Conservation (phyloP, 371 early-diverging fungal species). For the Smittium mucronatum region DNA sequence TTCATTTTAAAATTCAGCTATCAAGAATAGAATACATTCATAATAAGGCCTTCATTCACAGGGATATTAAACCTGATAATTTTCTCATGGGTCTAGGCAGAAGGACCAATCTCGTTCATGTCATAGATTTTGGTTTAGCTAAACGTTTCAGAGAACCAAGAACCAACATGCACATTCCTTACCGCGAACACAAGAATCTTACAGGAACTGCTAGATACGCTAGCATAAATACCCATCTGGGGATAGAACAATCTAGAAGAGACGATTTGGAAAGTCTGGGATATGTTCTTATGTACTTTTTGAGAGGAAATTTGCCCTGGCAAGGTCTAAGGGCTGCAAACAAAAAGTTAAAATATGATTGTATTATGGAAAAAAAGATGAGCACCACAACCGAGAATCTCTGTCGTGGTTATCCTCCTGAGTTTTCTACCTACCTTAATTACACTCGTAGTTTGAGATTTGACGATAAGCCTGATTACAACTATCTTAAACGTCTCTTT, state of each 20-base stretch:
- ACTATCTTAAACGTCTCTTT: constrained; percentile 91
- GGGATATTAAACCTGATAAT: constrained; percentile 96
- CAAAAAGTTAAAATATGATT: constrained; percentile 98
- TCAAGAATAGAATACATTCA: constrained; percentile 96
- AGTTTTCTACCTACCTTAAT: constrained; percentile 93
- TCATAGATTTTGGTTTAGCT: constrained; percentile 99
- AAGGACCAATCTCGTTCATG: constrained; percentile 89
- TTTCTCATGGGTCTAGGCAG: constrained; percentile 96
- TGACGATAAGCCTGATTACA: constrained; percentile 98
- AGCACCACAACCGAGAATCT: constrained; percentile 89
- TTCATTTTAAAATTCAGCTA: constrained; percentile 43
- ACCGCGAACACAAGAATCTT: constrained; percentile 94
- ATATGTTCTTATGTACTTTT: constrained; percentile 98
- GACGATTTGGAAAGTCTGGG: constrained; percentile 99
- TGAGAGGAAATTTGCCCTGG: constrained; percentile 98
- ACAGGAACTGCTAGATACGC: constrained; percentile 99
- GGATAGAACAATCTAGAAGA: constrained; percentile 95
- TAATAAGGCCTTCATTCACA: constrained; percentile 67
- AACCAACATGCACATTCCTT: constrained; percentile 95
- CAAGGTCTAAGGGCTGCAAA: constrained; percentile 97
- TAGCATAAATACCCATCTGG: constrained; percentile 96
- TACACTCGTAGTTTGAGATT: constrained; percentile 94
- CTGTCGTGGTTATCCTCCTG: constrained; percentile 92
- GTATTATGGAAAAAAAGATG: constrained; percentile 99
- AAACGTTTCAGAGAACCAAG: constrained; percentile 96